Conservation (phyloP, 2,329 filamentous ascomycete species). For the Akanthomyces muscarius region DNA sequence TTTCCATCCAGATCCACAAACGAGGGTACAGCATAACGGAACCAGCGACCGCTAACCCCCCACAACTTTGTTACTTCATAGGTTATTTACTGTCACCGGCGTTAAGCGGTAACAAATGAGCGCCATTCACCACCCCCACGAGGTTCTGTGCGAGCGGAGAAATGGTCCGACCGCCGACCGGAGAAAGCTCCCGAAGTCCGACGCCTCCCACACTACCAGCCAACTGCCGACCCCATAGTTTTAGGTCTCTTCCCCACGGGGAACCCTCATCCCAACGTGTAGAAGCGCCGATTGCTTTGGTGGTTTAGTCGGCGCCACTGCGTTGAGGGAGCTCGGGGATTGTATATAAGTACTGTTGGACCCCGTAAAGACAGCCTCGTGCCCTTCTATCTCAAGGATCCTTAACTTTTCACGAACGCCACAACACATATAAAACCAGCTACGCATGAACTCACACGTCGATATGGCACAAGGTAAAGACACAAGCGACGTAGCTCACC, state of each 20-base stretch:
- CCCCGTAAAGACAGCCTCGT: background rate
- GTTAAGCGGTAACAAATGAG: background rate
- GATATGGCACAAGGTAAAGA: background rate
- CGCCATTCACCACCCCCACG: background rate
- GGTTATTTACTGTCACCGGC: background rate
- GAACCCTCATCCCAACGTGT: background rate
- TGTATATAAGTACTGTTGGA: background rate
- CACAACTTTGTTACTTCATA: background rate
- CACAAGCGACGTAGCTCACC: background rate
- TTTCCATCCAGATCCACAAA: background rate
- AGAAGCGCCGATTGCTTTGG: background rate
- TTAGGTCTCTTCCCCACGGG: background rate
- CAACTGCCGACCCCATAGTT: conserved; percentile 9
- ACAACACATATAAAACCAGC: background rate
- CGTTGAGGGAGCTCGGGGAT: background rate
- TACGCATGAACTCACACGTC: no score
- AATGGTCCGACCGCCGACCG: conserved; percentile 5
- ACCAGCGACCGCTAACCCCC: background rate
- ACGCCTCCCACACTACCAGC: background rate
- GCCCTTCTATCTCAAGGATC: no score
- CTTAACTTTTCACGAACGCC: background rate
- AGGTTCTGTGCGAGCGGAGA: conserved; percentile 1
- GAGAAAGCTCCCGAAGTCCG: conserved; percentile 11
- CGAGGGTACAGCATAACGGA: background rate
- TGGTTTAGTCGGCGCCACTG: background rate